Evolutionary conservation across 2,329 filamentous ascomycete genomes (phyloP).

Genomic region (Madurella mycetomatis): DNA sequence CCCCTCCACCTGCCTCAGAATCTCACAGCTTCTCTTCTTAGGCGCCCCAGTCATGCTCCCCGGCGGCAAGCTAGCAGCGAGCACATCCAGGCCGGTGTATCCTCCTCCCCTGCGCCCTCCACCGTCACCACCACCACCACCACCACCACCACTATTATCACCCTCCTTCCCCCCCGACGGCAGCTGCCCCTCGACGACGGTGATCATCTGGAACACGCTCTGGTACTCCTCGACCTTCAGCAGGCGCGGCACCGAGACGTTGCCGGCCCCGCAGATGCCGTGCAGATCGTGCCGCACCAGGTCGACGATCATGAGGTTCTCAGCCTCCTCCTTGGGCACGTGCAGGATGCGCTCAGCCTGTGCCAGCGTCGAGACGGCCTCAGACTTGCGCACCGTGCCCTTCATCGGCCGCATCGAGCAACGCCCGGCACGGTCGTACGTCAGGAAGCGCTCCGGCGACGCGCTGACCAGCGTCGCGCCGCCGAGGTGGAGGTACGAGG

Average conservation of each 20-base stretch:
- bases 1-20: slow-evolving; percentile 66
- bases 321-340: slow-evolving; percentile 83
- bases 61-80: slow-evolving; percentile 74
- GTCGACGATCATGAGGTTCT: slow-evolving; percentile 98
- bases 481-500: slow-evolving; percentile 71
- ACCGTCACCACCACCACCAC: background rate
- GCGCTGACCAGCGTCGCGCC: slow-evolving; percentile 70
- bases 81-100: slow-evolving; percentile 66
- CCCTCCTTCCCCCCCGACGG: slow-evolving; percentile 24
- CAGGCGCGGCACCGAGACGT: slow-evolving; percentile 70
- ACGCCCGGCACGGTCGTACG: slow-evolving; percentile 45
- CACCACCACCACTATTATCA: background rate
- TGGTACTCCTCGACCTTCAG: slow-evolving; percentile 88
- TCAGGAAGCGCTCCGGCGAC: slow-evolving; percentile 86
- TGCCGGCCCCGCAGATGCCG: slow-evolving; percentile 70
- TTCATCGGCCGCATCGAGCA: slow-evolving; percentile 93
- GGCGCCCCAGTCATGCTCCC: slow-evolving; percentile 97
- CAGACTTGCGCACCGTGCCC: slow-evolving; percentile 81
- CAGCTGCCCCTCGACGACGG: slow-evolving; percentile 71
- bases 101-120: slow-evolving; percentile 16
- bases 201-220: slow-evolving; percentile 87
- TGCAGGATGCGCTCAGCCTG: slow-evolving; percentile 70
- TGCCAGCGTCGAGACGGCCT: slow-evolving; percentile 59
- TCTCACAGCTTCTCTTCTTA: slow-evolving; percentile 86
- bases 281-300: slow-evolving; percentile 91